These are phyloP conservation scores for Hirschfeldia incana DNA, from an alignment of 345 rosid genomes.

Conservation along the genomic window DNA sequence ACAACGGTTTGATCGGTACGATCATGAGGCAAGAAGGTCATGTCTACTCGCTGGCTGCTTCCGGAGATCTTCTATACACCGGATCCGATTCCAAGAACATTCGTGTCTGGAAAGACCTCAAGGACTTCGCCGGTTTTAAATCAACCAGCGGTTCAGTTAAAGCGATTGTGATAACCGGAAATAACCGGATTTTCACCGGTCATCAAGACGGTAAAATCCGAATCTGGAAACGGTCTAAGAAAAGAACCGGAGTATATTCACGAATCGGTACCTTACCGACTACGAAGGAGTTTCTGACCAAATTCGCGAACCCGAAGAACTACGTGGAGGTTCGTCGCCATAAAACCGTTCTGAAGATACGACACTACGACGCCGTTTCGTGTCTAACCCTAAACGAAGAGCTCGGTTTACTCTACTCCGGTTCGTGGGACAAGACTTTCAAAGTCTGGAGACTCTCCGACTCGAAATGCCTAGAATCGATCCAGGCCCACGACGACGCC, in stretches of 20 bases:
- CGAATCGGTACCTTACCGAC: conserved; percentile 57
- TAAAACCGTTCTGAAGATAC: conserved; percentile 51
- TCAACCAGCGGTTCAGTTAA: conserved; percentile 61
- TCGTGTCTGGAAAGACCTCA: conserved; percentile 64
- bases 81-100: conserved; percentile 76
- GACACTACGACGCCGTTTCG: conserved; percentile 64
- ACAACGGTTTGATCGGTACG: conserved; percentile 54
- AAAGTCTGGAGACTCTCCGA: conserved; percentile 63
- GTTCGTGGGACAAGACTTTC: conserved; percentile 69
- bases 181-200: conserved; percentile 58
- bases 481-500: conserved; percentile 66
- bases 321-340: conserved; percentile 60
- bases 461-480: conserved; percentile 58
- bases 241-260: conserved; percentile 40
- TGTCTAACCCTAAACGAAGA: conserved; percentile 60
- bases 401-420: conserved; percentile 56
- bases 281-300: conserved; percentile 48
- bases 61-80: conserved; percentile 57
- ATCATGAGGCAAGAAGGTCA: conserved; percentile 68
- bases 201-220: conserved; percentile 75
- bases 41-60: conserved; percentile 64
- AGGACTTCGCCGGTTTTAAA: conserved; percentile 60
- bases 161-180: conserved; percentile 44
- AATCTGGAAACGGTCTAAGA: conserved; percentile 53
- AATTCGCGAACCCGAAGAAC: conserved; percentile 58